Evolutionary conservation across 2,329 filamentous ascomycete species (phyloP).

Genomic region (Monilinia fructigena): DNA sequence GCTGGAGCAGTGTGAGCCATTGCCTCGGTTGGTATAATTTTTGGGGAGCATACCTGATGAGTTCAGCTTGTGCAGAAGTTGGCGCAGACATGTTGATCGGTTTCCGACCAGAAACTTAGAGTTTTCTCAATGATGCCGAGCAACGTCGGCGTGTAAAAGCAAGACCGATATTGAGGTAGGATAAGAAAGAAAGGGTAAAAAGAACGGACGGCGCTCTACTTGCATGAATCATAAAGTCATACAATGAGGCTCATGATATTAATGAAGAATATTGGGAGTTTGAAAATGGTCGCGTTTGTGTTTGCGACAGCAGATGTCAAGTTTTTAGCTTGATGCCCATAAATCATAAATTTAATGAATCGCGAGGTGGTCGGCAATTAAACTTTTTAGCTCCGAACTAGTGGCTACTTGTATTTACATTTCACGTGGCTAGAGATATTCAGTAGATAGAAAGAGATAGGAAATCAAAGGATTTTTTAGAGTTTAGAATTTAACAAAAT

Average conservation of each 20-base stretch:
- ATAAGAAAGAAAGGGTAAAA: constrained; percentile 19
- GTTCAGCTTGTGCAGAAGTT: constrained; percentile 38
- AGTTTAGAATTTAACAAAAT: too few relatives aligned
- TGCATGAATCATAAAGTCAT: constrained; percentile 17
- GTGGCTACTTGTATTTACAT: background rate
- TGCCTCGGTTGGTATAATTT: constrained; percentile 20
- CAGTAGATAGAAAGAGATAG: background rate
- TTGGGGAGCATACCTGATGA: constrained; percentile 38
- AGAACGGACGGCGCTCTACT: constrained; percentile 20
- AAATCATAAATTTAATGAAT: constrained; percentile 11
- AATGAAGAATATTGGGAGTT: constrained; percentile 11
- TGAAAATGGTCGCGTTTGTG: constrained; percentile 16
- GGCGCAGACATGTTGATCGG: constrained; percentile 35
- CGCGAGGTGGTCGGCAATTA: constrained; percentile 22
- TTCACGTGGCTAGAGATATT: background rate
- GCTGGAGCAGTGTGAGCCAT: constrained; percentile 27
- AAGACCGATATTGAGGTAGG: constrained; percentile 5
- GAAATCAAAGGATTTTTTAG: too few relatives aligned
- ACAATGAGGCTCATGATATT: constrained; percentile 18
- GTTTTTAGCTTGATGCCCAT: constrained; percentile 5
- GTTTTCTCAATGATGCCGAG: background rate
- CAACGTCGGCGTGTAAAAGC: background rate
- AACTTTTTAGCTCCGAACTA: constrained; percentile 19
- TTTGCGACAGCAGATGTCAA: constrained; percentile 18
- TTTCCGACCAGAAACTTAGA: background rate